Conservation (phyloP, 805 yeast species). For the Teunomyces barrocoloradensis region DNA sequence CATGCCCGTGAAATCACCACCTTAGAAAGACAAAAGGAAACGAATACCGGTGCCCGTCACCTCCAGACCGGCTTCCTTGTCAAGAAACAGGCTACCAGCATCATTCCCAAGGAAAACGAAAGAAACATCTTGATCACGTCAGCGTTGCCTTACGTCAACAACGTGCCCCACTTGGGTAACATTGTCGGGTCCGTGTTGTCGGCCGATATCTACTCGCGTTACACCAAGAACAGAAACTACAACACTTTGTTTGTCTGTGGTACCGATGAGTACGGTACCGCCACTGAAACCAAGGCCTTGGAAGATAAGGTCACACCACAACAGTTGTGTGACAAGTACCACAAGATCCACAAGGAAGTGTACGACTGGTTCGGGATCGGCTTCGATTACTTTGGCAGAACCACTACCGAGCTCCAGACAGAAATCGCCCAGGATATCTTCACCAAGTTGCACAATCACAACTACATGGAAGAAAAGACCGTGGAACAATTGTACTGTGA, state of each 20-base stretch:
- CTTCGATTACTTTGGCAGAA: constrained; percentile 94
- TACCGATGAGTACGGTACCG: constrained; percentile 99
- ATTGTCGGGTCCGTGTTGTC: constrained; percentile 91
- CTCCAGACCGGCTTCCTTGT: constrained; percentile 32
- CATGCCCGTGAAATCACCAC: constrained; percentile 47
- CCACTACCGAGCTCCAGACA: constrained; percentile 89
- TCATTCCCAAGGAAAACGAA: constrained; percentile 63
- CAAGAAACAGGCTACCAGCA: constrained; percentile 24
- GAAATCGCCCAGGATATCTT: constrained; percentile 95
- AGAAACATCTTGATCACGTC: constrained; percentile 88
- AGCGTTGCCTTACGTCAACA: constrained; percentile 96
- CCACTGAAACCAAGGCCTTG: constrained; percentile 96
- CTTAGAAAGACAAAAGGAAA: constrained; percentile 38
- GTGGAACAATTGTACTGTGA: constrained; percentile 91
- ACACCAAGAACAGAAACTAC: constrained; percentile 82
- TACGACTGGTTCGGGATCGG: constrained; percentile 97
- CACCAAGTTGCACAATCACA: constrained; percentile 69
- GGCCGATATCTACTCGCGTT: constrained; percentile 92
- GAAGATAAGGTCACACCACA: constrained; percentile 90
- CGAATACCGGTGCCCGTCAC: constrained; percentile 39
- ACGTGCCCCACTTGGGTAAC: constrained; percentile 98
- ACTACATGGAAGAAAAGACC: constrained; percentile 78
- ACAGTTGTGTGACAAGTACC: constrained; percentile 88
- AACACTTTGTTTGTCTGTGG: constrained; percentile 90
- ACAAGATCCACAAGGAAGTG: constrained; percentile 79